Evolutionary conservation across 306 rosid genomes (phyloP).

Genomic region (Gynostemma pentaphyllum): DNA sequence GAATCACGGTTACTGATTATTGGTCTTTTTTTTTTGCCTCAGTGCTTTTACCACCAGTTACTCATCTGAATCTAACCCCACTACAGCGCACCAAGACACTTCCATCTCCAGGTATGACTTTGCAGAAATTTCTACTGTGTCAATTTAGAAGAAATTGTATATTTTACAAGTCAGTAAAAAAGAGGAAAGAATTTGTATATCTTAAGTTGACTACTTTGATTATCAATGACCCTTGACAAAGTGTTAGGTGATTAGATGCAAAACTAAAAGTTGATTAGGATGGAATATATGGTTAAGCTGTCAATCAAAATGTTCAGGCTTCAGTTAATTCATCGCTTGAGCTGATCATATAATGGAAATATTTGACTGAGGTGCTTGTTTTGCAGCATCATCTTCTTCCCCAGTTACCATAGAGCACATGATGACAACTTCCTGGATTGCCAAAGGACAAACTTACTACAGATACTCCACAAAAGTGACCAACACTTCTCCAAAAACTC

Average conservation of each 20-base stretch:
- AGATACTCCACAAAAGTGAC: slow-evolving; percentile 76
- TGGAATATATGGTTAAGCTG: neutral
- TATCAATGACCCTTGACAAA: neutral
- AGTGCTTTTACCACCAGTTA: slow-evolving; percentile 46
- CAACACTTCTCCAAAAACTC: slow-evolving; percentile 61
- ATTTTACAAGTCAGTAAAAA: neutral
- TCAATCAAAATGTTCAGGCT: no score
- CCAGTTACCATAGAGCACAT: slow-evolving; percentile 58
- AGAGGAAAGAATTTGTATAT: neutral
- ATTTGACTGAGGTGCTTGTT: slow-evolving; percentile 16
- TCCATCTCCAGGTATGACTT: slow-evolving; percentile 58
- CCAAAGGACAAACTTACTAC: slow-evolving; percentile 57
- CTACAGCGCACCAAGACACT: slow-evolving; percentile 35
- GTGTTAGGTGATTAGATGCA: neutral
- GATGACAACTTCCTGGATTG: slow-evolving; percentile 62
- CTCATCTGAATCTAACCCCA: slow-evolving; percentile 35
- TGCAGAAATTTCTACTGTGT: neutral
- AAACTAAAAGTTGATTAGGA: neutral
- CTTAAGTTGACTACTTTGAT: neutral
- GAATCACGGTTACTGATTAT: neutral
- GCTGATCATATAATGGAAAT: neutral
- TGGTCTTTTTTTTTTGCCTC: slow-evolving; percentile 12
- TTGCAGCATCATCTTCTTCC: slow-evolving; percentile 49
- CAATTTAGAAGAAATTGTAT: neutral
- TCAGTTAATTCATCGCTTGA: no score